These are phyloP conservation scores for Candida chilensis DNA, from an alignment of 805 yeast genomes.

Conservation along the genomic window DNA sequence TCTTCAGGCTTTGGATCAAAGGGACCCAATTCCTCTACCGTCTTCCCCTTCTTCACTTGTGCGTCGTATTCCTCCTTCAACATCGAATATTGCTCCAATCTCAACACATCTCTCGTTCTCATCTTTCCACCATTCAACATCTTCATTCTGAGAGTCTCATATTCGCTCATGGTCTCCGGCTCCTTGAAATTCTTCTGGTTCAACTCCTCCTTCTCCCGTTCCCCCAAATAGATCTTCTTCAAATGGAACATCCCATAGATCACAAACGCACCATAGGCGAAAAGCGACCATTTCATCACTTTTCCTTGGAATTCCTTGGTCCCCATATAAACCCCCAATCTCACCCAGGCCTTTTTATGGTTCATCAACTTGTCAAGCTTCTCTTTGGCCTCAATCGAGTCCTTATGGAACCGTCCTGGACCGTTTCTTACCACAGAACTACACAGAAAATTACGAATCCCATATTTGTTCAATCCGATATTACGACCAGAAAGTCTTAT, in stretches of 20 bases:
- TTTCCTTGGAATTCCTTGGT: slow-evolving; percentile 51
- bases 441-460: too few relatives aligned
- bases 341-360: slow-evolving; percentile 17
- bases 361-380: not conserved
- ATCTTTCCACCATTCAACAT: slow-evolving; percentile 47
- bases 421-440: too few relatives aligned
- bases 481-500: too few relatives aligned
- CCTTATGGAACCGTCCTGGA: not conserved
- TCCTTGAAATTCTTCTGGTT: slow-evolving; percentile 24
- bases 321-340: slow-evolving; percentile 30
- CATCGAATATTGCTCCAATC: slow-evolving; percentile 48
- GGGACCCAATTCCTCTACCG: slow-evolving; percentile 6
- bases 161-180: slow-evolving; percentile 42
- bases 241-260: slow-evolving; percentile 56
- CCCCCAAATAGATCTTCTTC: slow-evolving; percentile 58
- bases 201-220: slow-evolving; percentile 42
- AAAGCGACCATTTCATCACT: slow-evolving; percentile 55
- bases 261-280: slow-evolving; percentile 47
- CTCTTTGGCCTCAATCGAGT: not conserved
- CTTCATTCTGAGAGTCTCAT: slow-evolving; percentile 53
- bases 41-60: slow-evolving; percentile 15
- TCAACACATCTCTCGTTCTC: slow-evolving; percentile 56
- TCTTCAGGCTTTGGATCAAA: slow-evolving; percentile 24
- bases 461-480: too few relatives aligned
- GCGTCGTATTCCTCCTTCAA: slow-evolving; percentile 32